phyloP scores from a whole-genome alignment of 2,329 filamentous ascomycete species.

The Alternaria alternata region DNA sequence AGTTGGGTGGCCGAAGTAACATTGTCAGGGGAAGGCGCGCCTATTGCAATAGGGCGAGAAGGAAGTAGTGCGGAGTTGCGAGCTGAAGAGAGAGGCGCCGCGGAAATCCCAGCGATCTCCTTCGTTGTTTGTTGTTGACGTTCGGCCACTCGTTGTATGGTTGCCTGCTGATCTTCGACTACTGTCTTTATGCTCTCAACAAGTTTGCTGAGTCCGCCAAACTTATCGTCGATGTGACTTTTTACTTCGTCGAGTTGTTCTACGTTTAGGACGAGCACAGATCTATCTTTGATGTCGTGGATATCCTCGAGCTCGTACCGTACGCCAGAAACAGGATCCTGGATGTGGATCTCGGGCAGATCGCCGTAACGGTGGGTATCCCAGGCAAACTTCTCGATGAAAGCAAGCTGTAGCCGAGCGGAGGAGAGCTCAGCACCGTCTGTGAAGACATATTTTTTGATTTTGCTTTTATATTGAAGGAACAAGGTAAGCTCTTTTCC shows the following conservation, averaged over 20 bases:
- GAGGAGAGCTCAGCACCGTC: conserved; percentile 88
- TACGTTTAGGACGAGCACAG: conserved; percentile 92
- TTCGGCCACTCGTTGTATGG: conserved; percentile 87
- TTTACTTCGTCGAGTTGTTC: conserved; percentile 96
- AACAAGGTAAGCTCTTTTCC: conserved; percentile 93
- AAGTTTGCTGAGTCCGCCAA: conserved; percentile 79
- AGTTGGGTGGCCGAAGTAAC: conserved; percentile 67
- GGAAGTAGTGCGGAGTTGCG: conserved; percentile 47
- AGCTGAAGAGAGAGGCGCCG: conserved; percentile 52
- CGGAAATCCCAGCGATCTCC: conserved; percentile 76
- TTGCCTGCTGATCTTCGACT: conserved; percentile 81
- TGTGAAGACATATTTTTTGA: conserved; percentile 91
- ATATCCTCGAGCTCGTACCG: conserved; percentile 95
- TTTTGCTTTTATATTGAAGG: conserved; percentile 93
- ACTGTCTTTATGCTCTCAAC: conserved; percentile 87
- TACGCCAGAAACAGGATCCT: conserved; percentile 94
- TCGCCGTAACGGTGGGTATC: conserved; percentile 97
- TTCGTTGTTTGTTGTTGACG: conserved; percentile 88
- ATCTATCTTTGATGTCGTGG: conserved; percentile 90
- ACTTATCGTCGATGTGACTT: conserved; percentile 90
- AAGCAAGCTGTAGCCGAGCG: conserved; percentile 88
- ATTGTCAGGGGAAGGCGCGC: conserved; percentile 32
- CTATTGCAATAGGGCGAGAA: conserved; percentile 36
- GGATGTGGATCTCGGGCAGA: conserved; percentile 95
- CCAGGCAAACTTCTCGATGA: conserved; percentile 99